These are phyloP conservation scores for Apiospora malaysiana DNA, from an alignment of 2,329 filamentous ascomycete species.

Conservation along the genomic window DNA sequence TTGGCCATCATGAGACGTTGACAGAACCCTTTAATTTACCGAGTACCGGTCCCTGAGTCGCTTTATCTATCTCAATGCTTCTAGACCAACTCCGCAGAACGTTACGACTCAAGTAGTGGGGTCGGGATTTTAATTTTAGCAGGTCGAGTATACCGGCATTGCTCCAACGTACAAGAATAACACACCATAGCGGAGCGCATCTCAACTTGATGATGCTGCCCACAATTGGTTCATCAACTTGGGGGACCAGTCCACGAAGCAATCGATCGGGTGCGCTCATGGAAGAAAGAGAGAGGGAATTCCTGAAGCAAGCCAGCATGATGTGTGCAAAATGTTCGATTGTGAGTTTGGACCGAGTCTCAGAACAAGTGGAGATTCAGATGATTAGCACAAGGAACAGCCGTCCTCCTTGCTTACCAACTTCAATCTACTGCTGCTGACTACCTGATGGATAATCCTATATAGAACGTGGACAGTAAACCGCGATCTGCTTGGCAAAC, in stretches of 20 bases:
- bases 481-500: background rate
- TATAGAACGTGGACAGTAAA: background rate
- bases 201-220: background rate
- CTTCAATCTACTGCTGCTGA: background rate
- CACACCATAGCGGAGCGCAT: background rate
- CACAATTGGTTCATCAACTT: background rate
- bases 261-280: background rate
- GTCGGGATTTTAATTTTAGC: background rate
- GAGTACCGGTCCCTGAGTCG: background rate
- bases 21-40: slow-evolving; percentile 7
- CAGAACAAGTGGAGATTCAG: background rate
- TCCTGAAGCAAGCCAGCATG: background rate
- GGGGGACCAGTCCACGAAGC: background rate
- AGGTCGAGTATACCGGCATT: background rate
- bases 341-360: background rate
- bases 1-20: background rate
- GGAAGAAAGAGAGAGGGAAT: background rate
- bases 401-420: background rate
- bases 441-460: background rate
- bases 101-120: slow-evolving; percentile 1
- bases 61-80: background rate
- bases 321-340: background rate
- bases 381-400: background rate
- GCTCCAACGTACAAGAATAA: background rate
- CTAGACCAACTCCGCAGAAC: background rate